Conservation (phyloP, 345 rosid species). For the Psidium friedrichsthalianum region DNA sequence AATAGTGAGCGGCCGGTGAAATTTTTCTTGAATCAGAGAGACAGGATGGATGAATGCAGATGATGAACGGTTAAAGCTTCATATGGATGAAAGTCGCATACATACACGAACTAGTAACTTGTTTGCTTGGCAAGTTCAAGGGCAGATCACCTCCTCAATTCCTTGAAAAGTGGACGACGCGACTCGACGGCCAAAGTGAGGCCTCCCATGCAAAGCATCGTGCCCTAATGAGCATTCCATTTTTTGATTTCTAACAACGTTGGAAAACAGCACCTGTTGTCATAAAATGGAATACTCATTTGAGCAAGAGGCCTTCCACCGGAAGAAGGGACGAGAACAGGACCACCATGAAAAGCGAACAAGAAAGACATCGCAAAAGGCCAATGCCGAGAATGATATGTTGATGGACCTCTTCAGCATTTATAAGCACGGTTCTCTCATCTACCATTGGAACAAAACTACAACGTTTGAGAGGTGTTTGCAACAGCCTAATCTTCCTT, state of each 20-base stretch:
- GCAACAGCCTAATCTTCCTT: neutral
- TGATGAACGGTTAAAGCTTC: neutral
- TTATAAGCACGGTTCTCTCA: neutral
- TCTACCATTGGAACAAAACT: slow-evolving; percentile 1
- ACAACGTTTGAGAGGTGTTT: slow-evolving; percentile 12
- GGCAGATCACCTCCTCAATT: neutral
- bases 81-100: neutral
- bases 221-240: slow-evolving; percentile 30
- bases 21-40: neutral
- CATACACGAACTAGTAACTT: neutral
- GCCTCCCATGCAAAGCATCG: slow-evolving; percentile 23
- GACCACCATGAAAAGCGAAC: neutral
- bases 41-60: neutral
- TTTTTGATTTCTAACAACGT: neutral
- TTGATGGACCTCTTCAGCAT: neutral
- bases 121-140: neutral
- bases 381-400: neutral
- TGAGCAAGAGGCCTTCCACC: slow-evolving; percentile 33
- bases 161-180: neutral
- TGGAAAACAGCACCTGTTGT: neutral
- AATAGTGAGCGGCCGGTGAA: neutral
- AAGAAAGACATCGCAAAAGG: neutral
- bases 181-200: neutral
- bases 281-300: slow-evolving; percentile 38
- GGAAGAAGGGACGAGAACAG: neutral